Conservation (phyloP, 257 asterid genomes). For the Leptodermis oblonga region DNA sequence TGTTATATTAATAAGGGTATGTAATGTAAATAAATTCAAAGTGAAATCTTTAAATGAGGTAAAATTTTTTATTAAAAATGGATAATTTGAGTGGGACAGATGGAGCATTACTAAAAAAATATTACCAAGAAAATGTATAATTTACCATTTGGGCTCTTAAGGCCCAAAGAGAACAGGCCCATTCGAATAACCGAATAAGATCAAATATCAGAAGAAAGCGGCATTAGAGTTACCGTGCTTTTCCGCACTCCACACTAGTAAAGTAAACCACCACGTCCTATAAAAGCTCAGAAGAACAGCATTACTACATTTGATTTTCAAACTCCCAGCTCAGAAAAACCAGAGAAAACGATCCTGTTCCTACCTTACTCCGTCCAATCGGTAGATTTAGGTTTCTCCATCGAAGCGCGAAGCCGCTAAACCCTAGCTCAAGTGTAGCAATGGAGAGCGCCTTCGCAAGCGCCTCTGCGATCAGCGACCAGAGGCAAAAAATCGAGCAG, state of each 20-base stretch:
- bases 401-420: background rate
- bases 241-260: background rate
- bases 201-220: background rate
- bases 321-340: background rate
- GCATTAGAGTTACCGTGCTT: background rate
- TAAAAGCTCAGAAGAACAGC: background rate
- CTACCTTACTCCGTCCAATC: background rate
- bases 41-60: no score
- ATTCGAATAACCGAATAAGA: no score
- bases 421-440: conserved; percentile 18
- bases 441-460: conserved; percentile 89
- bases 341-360: background rate
- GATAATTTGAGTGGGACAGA: no score
- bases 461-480: conserved; percentile 90
- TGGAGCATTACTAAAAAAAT: no score
- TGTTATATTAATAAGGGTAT: no score
- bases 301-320: no score
- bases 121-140: no score
- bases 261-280: background rate
- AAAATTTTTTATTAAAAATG: no score
- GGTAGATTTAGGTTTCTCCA: background rate
- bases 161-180: no score
- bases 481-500: conserved; percentile 93
- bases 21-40: no score
- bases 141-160: no score